Percentiles rank a stretch among this genome's conserved stretches.
Evolutionary conservation across 139 green algal species (phyloP).

Genomic region (Coelastrella sp.): DNA sequence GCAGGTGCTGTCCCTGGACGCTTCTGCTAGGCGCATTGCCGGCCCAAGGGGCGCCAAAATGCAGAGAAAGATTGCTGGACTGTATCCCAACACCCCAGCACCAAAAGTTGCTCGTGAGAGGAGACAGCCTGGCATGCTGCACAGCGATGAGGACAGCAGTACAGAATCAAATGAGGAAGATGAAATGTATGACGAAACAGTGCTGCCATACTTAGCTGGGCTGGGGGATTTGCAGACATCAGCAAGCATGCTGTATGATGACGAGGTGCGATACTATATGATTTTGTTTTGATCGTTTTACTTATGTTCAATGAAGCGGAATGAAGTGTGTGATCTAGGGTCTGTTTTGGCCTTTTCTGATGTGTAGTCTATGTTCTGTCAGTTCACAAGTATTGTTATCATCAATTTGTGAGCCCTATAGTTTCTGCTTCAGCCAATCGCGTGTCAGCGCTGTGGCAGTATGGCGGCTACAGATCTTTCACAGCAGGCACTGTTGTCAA

Average conservation of each 20-base stretch:
- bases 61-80: background rate
- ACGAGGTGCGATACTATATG: background rate
- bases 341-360: background rate
- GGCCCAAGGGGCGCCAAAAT: background rate
- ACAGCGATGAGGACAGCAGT: constrained; percentile 1
- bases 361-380: too few relatives aligned
- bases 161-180: background rate
- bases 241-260: constrained; percentile 34
- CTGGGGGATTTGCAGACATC: constrained; percentile 18
- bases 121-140: background rate
- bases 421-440: too few relatives aligned
- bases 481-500: background rate
- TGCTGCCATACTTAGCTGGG: background rate
- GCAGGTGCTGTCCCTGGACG: background rate
- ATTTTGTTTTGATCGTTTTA: background rate
- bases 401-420: too few relatives aligned
- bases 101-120: background rate
- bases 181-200: background rate
- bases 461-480: background rate
- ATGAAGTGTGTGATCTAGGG: background rate
- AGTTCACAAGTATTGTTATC: too few relatives aligned
- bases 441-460: background rate
- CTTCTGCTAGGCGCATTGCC: background rate
- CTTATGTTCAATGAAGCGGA: too few relatives aligned
- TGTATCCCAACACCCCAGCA: background rate